Evolutionary conservation across 2,329 filamentous ascomycete genomes (phyloP), one percentile per base, ranked within the genome.

Genomic region (Ascochyta lentis): DNA sequence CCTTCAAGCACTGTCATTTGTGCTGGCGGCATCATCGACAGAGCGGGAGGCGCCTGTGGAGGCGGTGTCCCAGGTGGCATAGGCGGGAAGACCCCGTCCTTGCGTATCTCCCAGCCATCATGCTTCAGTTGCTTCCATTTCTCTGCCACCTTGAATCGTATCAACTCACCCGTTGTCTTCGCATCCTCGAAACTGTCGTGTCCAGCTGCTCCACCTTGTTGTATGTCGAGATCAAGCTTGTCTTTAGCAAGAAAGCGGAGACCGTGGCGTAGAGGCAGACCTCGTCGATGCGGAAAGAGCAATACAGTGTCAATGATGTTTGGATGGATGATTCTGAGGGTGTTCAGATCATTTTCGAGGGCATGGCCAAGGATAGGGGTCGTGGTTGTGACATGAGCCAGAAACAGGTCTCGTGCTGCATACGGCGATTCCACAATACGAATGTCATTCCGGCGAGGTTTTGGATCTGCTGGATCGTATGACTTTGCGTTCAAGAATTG

Each of bases 121-220:
- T 77, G 76, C 73, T 85, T 83, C 81, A 95, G 79, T 29, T 77
- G 75, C 59, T 82, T 84, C 91, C 92, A 96, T 59, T 86, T 83
- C 50, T 89, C 82, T 48, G 80, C 83, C 6, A 96, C 82, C 73
- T 87, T 90, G 45, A 86, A 81, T 42, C 89, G 81, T 0, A 96
- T 90, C 47, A 99, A 76, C 57, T 98, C 92, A 0, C 94, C 95
- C 0, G 96, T 94, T 0, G 93, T 91, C 42, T 89, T 84, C 0
- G 95, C 92, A 71, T 99, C 95, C 74, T 99, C 95, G 24, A 89
- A 89, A 24, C 91, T 96, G 77, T 99, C 95, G 74, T 99, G 95
- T 0, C 95, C 95, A 16, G 76, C 61, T 56, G 79, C 78, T 12
- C 79, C 84, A 39, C 88, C 89, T 33, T 86, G 86, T 75, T 99